A percentile compares a stretch with the other conserved stretches of the same genome.
Conservation (phyloP, 2,329 filamentous ascomycete genomes). For the Pseudopyrenochaeta lycopersici region DNA sequence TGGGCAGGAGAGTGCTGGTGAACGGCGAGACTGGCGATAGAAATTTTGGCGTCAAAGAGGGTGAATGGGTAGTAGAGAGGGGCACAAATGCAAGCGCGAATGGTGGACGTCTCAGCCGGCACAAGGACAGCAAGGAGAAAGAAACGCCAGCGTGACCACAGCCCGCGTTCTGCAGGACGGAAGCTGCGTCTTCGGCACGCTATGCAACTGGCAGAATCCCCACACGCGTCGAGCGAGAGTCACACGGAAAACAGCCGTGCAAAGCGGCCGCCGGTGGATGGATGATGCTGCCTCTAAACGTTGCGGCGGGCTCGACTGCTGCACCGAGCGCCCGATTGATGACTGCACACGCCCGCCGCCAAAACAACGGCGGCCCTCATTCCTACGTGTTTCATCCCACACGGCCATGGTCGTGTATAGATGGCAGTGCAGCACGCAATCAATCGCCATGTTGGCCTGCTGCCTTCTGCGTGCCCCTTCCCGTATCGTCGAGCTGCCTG, state of each 20-base stretch:
- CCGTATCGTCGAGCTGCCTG: background rate
- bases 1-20: conserved; percentile 4
- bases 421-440: conserved; percentile 5
- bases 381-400: conserved; percentile 10
- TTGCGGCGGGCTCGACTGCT: conserved; percentile 6
- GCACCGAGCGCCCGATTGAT: conserved; percentile 9
- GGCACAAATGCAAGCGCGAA: conserved; percentile 12
- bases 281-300: conserved; percentile 7
- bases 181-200: background rate
- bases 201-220: conserved; percentile 20
- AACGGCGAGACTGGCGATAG: conserved; percentile 6
- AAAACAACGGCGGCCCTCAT: conserved; percentile 11
- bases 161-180: conserved; percentile 6
- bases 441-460: background rate
- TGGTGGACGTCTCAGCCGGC: conserved; percentile 5
- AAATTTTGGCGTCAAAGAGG: conserved; percentile 19
- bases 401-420: background rate
- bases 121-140: conserved; percentile 5
- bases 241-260: conserved; percentile 20
- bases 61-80: conserved; percentile 13
- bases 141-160: conserved; percentile 12
- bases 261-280: conserved; percentile 9
- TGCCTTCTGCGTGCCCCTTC: no score
- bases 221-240: conserved; percentile 23
- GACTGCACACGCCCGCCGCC: conserved; percentile 12